Conservation (phyloP, 106 monocot genomes). For the Cymbidium sinense region DNA sequence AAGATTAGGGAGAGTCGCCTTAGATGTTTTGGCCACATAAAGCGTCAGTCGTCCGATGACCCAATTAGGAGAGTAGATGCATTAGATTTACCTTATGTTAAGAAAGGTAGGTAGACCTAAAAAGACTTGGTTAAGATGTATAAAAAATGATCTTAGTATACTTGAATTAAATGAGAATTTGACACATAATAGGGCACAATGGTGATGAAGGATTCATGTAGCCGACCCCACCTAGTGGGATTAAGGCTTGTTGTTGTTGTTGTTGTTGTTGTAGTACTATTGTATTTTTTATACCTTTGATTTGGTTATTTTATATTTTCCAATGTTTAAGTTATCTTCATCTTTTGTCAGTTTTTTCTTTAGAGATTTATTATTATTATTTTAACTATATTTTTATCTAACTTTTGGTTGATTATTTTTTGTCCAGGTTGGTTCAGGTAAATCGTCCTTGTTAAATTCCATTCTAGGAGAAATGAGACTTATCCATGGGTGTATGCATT, state of each 20-base stretch:
- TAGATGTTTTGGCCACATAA: no score
- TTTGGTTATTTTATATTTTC: not conserved
- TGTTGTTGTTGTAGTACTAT: not conserved
- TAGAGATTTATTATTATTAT: not conserved
- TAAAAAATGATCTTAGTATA: no score
- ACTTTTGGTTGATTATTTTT: constrained; percentile 1
- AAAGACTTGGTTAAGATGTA: no score
- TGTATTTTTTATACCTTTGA: not conserved
- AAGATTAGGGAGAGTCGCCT: no score
- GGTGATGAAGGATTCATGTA: not conserved
- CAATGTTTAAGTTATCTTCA: not conserved
- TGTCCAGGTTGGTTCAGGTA: constrained; percentile 88
- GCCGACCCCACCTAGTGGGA: not conserved
- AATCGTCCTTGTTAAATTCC: constrained; percentile 81
- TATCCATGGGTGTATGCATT: constrained; percentile 48
- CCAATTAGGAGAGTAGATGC: no score
- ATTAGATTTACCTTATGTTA: no score
- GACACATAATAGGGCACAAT: no score
- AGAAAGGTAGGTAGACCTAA: no score
- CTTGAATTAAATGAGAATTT: no score
- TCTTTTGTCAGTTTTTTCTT: not conserved
- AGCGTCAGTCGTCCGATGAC: no score
- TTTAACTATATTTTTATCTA: no score
- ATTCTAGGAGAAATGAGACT: constrained; percentile 71
- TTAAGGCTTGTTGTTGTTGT: not conserved